These are phyloP conservation scores for Haplosporangium sp. DNA, from an alignment of 371 early-diverging fungal species.

Conservation along the genomic window DNA sequence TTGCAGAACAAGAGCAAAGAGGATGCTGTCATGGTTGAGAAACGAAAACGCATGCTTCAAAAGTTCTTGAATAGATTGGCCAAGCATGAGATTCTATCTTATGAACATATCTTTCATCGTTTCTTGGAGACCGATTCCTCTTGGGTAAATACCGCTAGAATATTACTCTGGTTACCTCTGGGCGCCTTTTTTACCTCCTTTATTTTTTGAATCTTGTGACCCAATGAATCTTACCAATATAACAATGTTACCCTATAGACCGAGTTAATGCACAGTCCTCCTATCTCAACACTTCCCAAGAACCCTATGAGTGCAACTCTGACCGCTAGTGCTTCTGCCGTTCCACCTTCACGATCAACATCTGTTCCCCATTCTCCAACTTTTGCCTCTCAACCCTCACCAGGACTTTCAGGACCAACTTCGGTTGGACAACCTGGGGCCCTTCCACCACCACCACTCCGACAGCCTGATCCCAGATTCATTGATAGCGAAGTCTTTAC, in stretches of 20 bases:
- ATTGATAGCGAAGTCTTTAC: conserved; percentile 79
- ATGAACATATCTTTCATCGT: conserved; percentile 89
- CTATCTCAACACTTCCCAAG: conserved; percentile 72
- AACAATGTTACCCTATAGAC: conserved; percentile 59
- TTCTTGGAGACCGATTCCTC: conserved; percentile 80
- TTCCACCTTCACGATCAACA: conserved; percentile 34
- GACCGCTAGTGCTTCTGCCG: conserved; percentile 44
- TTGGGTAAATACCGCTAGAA: conserved; percentile 59
- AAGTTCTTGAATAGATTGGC: conserved; percentile 87
- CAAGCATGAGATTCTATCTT: conserved; percentile 83
- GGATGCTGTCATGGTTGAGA: conserved; percentile 85
- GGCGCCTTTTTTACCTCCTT: not conserved
- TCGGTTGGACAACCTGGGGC: conserved; percentile 7
- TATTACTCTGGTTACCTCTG: too few relatives aligned
- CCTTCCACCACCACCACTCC: conserved; percentile 25
- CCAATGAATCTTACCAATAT: not conserved
- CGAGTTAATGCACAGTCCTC: conserved; percentile 76
- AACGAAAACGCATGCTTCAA: conserved; percentile 91
- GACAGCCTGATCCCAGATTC: conserved; percentile 73
- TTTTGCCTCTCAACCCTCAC: conserved; percentile 43
- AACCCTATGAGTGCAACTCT: conserved; percentile 64
- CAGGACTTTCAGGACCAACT: conserved; percentile 32
- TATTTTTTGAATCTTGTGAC: not conserved
- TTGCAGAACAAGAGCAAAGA: conserved; percentile 87
- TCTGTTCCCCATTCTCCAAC: conserved; percentile 16